Conservation (phyloP, 495 filamentous ascomycete species). For the Neurospora tetraspora region DNA sequence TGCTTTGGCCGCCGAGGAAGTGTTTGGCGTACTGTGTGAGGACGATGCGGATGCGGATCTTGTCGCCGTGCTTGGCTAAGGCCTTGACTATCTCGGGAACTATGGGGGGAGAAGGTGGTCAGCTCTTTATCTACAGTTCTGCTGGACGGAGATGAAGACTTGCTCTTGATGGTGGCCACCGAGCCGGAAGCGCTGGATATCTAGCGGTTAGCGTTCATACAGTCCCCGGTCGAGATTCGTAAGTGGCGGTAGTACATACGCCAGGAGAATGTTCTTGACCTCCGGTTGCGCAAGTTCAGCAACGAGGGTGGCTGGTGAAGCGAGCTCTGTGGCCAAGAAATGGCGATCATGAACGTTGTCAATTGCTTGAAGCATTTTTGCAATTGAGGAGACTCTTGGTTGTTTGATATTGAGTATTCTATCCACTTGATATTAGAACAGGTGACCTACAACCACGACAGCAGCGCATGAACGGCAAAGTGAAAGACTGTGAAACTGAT, state of each 20-base stretch:
- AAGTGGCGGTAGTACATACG: not conserved
- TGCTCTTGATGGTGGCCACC: conserved; percentile 77
- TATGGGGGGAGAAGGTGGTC: not conserved
- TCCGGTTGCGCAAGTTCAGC: not conserved
- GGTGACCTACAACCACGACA: not conserved
- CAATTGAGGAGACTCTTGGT: not conserved
- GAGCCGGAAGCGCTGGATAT: conserved; percentile 27
- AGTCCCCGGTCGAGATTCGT: not conserved
- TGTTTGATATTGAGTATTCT: not conserved
- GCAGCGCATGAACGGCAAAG: not conserved
- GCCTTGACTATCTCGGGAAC: conserved; percentile 59
- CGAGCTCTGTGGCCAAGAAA: not conserved
- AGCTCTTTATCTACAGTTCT: not conserved
- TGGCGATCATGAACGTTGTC: not conserved
- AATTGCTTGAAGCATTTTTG: not conserved
- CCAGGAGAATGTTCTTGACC: not conserved
- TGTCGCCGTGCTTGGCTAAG: conserved; percentile 40
- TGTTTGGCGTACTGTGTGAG: conserved; percentile 59
- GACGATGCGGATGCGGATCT: conserved; percentile 69
- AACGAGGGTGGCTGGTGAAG: not conserved
- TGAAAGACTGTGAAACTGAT: not conserved
- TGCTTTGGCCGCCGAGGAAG: conserved; percentile 60
- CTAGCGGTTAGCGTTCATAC: not conserved
- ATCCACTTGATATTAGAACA: not conserved
- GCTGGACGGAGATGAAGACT: not conserved